A percentile compares a stretch with the other conserved stretches of the same genome.
Conservation (phyloP, 2,329 filamentous ascomycete species). For the Endocalyx cinctus region DNA sequence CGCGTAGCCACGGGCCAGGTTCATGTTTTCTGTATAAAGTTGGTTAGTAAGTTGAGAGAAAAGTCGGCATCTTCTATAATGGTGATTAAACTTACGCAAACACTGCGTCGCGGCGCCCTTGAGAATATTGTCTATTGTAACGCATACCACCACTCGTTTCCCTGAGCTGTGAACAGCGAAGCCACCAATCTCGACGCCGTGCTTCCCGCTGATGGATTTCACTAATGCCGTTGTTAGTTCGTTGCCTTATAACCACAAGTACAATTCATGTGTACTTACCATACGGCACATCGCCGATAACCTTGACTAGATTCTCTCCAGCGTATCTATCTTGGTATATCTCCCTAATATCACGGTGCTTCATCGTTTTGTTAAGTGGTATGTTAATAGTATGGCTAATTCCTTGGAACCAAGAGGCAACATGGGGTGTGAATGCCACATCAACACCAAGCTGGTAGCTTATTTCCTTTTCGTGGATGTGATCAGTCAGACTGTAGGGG, state of each 20-base stretch:
- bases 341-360: slow-evolving; percentile 84
- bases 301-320: slow-evolving; percentile 90
- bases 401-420: slow-evolving; percentile 95
- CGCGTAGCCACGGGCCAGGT: slow-evolving; percentile 64
- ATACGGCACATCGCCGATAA: slow-evolving; percentile 86
- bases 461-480: slow-evolving; percentile 94
- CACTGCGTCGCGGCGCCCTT: slow-evolving; percentile 94
- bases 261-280: no score
- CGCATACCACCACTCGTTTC: slow-evolving; percentile 89
- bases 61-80: no score
- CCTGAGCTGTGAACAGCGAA: slow-evolving; percentile 90
- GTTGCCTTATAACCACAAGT: no score
- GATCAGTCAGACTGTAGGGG: slow-evolving; percentile 85
- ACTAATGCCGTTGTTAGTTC: no score
- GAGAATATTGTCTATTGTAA: slow-evolving; percentile 87
- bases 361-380: slow-evolving; percentile 81
- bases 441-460: slow-evolving; percentile 67
- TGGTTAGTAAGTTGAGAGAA: neutral
- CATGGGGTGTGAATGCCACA: slow-evolving; percentile 87
- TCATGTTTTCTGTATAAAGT: slow-evolving; percentile 60
- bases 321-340: slow-evolving; percentile 96
- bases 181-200: slow-evolving; percentile 89
- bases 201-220: slow-evolving; percentile 77
- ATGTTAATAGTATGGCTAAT: slow-evolving; percentile 91
- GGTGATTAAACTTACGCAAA: slow-evolving; percentile 60